These are phyloP conservation scores for Dryas integrifolia DNA, from an alignment of 331 rosid species.

Conservation along the genomic window DNA sequence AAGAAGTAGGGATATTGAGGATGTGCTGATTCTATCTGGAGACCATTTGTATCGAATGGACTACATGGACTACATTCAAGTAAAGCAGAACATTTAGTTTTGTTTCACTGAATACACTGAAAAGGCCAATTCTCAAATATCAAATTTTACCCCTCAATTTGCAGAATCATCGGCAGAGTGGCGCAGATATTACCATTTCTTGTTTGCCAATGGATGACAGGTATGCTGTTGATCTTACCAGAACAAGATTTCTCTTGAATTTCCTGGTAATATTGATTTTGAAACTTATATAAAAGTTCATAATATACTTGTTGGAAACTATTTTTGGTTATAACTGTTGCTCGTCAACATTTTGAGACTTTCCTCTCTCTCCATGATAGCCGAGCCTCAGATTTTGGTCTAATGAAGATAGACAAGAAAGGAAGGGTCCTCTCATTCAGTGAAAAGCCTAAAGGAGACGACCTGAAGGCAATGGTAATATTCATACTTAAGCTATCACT, in stretches of 20 bases:
- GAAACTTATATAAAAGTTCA: too few species aligned
- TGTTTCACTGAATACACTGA: background rate
- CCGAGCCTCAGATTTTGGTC: slow-evolving; percentile 97
- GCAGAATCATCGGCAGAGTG: slow-evolving; percentile 78
- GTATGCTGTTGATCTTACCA: slow-evolving; percentile 32
- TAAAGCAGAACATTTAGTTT: slow-evolving; percentile 19
- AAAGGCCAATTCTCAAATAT: background rate
- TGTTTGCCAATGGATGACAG: slow-evolving; percentile 82
- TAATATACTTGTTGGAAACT: background rate
- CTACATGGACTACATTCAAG: slow-evolving; percentile 74
- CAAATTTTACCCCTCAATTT: slow-evolving; percentile 25
- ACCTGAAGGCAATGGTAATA: slow-evolving; percentile 65
- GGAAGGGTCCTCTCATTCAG: slow-evolving; percentile 90
- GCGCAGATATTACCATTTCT: slow-evolving; percentile 84
- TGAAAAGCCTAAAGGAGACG: slow-evolving; percentile 81
- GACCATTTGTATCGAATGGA: slow-evolving; percentile 84
- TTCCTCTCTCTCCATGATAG: slow-evolving; percentile 41
- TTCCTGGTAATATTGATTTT: background rate
- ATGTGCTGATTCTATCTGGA: slow-evolving; percentile 56
- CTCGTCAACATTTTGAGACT: slow-evolving; percentile 19
- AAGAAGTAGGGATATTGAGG: slow-evolving; percentile 53
- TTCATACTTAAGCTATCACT: slow-evolving; percentile 3
- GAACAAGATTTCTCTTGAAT: background rate
- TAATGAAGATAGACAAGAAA: slow-evolving; percentile 90
- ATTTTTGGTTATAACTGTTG: background rate